Evolutionary conservation across 2,329 filamentous ascomycete species (phyloP).

Genomic region (Ophiostoma montium): DNA sequence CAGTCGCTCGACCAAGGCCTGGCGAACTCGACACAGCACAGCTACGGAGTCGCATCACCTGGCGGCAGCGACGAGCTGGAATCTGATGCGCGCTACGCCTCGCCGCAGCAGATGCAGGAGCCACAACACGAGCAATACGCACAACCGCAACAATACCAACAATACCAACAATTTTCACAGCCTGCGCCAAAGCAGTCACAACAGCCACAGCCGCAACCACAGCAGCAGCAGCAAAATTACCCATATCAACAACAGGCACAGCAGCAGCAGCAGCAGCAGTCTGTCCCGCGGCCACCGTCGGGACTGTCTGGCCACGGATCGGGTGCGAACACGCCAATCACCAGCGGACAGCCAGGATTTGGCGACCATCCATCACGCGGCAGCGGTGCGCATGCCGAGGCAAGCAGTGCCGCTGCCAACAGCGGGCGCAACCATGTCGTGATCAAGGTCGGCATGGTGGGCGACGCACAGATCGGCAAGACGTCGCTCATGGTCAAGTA

Average conservation of each 20-base stretch:
- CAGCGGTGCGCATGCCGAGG: constrained; percentile 24
- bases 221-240: constrained; percentile 9
- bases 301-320: constrained; percentile 31
- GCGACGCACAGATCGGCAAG: constrained; percentile 97
- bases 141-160: constrained; percentile 10
- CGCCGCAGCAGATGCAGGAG: constrained; percentile 9
- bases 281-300: constrained; percentile 40
- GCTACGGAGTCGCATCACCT: constrained; percentile 5
- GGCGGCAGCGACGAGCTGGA: constrained; percentile 20
- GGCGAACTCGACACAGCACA: constrained; percentile 23
- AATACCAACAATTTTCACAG: constrained; percentile 3
- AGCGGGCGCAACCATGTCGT: constrained; percentile 61
- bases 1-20: constrained; percentile 37
- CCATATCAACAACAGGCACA: constrained; percentile 11
- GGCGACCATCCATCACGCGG: constrained; percentile 31
- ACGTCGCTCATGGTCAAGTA: constrained; percentile 99
- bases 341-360: constrained; percentile 18
- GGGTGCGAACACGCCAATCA: constrained; percentile 21
- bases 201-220: constrained; percentile 7
- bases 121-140: constrained; percentile 5
- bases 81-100: constrained; percentile 5
- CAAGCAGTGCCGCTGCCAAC: constrained; percentile 16
- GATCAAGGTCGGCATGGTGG: constrained; percentile 99
- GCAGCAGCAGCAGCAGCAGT: constrained; percentile 30
- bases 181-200: constrained; percentile 6